Conservation (phyloP, 106 monocot genomes). For the Dendrobium nobile region DNA sequence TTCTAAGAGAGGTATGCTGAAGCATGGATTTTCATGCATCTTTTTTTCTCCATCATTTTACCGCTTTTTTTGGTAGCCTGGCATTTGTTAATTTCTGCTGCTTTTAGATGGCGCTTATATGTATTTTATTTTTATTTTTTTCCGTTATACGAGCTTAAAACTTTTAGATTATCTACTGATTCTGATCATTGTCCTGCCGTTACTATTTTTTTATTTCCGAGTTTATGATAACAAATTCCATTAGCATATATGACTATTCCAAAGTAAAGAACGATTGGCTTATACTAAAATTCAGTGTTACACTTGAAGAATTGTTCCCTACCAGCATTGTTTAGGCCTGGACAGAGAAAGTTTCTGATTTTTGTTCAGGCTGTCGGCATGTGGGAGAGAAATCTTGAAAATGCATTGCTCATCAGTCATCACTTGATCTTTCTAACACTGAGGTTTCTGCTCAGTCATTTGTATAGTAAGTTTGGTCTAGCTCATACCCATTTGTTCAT, state of each 20-base stretch:
- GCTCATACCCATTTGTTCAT: not conserved
- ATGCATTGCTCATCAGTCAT: not conserved
- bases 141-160: not conserved
- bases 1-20: slow-evolving; percentile 70
- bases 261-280: not conserved
- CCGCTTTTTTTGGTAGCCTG: not conserved
- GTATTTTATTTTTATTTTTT: not conserved
- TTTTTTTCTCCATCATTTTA: not conserved
- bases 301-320: not conserved
- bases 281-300: not conserved
- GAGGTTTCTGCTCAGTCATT: not conserved
- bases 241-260: not conserved
- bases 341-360: not conserved
- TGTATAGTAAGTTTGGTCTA: not conserved
- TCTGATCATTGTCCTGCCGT: not conserved
- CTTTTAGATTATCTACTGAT: not conserved
- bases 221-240: not conserved
- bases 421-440: not conserved
- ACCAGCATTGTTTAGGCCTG: not conserved
- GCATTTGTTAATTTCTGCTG: not conserved
- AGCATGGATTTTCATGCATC: not conserved
- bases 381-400: not conserved
- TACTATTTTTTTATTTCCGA: not conserved
- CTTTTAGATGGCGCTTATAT: too few species aligned
- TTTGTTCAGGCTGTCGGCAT: too few species aligned